Evolutionary conservation across 495 filamentous ascomycete genomes (phyloP), one percentile per base, ranked within the genome.

Genomic region (Daldinia vernicosa): DNA sequence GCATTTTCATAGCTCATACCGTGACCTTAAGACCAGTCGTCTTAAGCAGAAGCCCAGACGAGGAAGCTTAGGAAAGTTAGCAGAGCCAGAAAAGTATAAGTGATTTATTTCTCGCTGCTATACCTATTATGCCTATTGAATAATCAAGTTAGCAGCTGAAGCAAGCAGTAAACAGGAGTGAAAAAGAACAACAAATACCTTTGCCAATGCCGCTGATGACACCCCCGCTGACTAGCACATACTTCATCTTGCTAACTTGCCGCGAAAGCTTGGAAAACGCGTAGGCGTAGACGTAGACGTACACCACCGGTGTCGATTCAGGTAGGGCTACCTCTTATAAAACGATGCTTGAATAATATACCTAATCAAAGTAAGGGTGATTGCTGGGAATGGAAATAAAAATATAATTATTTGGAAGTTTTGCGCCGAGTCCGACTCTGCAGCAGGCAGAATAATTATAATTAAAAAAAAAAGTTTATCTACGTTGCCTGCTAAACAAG

Each of bases 131-230:
- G 40, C 66, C 66, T 69, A 43, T 60, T 3, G 4, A 19, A 60
- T 4, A 26, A 43, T 33, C n/a, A 39, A 33, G 56, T 67, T 54
- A 69, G 59, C 40, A 37, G 50, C 3, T 30, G n/a, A 17, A 68
- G 72, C 62, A n/a, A n/a, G n/a, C n/a, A 22, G 19, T 15, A 33
- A 35, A 57, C 12, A 22, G 3, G n/a, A 24, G 7, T 9, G 1
- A 43, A 55, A 55, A 30, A 37, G 15, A 39, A 22, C 0, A 35
- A 45, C 66, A 70, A 35, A 45, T 70, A 70, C 93, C 92, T 82
- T 95, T 95, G 66, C 92, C 92, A 76, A 95, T 89, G 68, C 93
- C 92, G 72, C 85, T 88, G 61, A 93, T 93, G 71, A 92, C 89
- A 84, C 91, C 89, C n/a, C 67, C 67, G 27, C 67, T 70, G 15